Evolutionary conservation across 2,329 filamentous ascomycete species (phyloP), one percentile per base, ranked within the genome.

Genomic region (Zasmidium citrigriseum): DNA sequence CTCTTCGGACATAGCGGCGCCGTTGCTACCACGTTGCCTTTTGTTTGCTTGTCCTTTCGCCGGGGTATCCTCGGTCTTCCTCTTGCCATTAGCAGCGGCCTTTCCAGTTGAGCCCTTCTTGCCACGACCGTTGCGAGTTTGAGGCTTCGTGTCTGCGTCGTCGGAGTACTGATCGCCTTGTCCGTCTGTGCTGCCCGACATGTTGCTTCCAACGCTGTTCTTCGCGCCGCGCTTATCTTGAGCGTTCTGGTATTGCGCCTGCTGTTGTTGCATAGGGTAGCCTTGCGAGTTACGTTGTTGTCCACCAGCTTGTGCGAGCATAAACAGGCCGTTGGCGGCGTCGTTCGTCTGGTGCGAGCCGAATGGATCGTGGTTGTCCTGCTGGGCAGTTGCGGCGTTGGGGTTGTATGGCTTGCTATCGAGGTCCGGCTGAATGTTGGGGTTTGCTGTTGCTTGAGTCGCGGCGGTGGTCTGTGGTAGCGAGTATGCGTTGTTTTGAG

Each of bases 281-380:
- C 64, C 64, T 46, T 72, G 70, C 77, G 87, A 60, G 55, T 74
- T 76, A 72, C 81, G 82, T 52, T 81, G 76, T 63, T 88, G 82
- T 23, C 80, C 81, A 57, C 83, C 83, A 55, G 87, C 86, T 70
- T 91, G 88, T 1, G 95, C 93, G 58, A 99, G 82, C 84, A 97
- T 89, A 68, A 91, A 96, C 0, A 99, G 82, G 25, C 95, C 93
- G 72, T 97, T 98, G 52, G 93, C 95, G 46, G 93, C 95, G 77
- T 96, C 93, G 68, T 93, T 96, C 54, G 86, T 86, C 70, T 96
- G 93, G 75, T 96, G 91, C 45, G 92, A 90, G 58, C 93, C 89
- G 70, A 92, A 96, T 3, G 88, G 84, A 54, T 90, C 89, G 58
- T 76, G 76, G 55, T 73, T 75, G 25, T 75, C 68, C 56, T 75